A percentile compares a stretch with the other conserved stretches of the same genome.
phyloP scores from a whole-genome alignment of 345 rosid genomes.

The Citrus unshiu region DNA sequence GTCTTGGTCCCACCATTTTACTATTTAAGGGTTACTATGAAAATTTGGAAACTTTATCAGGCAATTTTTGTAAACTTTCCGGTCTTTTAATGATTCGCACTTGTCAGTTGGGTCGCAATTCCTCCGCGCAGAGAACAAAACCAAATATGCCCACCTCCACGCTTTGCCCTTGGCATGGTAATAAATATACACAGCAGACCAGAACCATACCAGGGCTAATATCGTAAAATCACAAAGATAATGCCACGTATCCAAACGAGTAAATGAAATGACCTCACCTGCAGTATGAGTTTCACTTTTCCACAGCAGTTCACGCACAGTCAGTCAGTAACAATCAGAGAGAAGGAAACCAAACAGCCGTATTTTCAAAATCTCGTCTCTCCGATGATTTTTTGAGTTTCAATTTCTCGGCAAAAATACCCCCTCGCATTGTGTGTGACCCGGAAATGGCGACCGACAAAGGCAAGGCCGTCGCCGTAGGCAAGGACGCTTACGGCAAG shows the following conservation, averaged over 20 bases:
- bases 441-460: slow-evolving; percentile 9
- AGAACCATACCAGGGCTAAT: neutral
- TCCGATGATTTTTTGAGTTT: neutral
- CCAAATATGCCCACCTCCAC: neutral
- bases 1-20: too few species aligned
- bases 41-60: too few species aligned
- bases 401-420: neutral
- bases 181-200: neutral
- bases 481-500: neutral
- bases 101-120: too few species aligned
- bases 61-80: too few species aligned
- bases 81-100: too few species aligned
- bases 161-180: neutral
- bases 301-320: too few species aligned
- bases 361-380: too few species aligned
- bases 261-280: neutral
- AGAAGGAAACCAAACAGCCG: neutral
- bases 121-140: too few species aligned
- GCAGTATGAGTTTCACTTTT: neutral
- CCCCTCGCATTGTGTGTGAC: neutral
- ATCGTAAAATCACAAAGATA: neutral
- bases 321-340: neutral
- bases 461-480: slow-evolving; percentile 11
- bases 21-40: too few species aligned
- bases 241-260: neutral